phyloP scores from a whole-genome alignment of 768 basidiomycete species.

The Suillus alpinus region DNA sequence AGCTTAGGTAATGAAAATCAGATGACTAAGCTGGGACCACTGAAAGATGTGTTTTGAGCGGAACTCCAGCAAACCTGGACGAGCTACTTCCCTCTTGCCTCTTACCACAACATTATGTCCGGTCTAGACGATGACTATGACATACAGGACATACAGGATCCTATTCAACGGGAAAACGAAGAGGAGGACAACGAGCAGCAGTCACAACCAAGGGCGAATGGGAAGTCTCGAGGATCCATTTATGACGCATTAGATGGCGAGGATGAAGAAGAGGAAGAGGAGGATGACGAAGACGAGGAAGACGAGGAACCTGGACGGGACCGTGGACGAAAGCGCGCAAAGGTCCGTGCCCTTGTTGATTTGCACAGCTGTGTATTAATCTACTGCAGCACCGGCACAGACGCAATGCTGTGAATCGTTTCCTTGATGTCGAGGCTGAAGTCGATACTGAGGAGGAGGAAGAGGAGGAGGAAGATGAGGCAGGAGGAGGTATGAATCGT shows the following conservation, averaged over 20 bases:
- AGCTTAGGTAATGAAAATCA: background rate
- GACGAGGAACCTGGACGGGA: constrained; percentile 51
- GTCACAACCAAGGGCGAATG: constrained; percentile 16
- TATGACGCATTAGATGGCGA: constrained; percentile 38
- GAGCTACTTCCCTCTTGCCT: background rate
- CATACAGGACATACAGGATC: constrained; percentile 27
- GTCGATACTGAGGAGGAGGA: constrained; percentile 98
- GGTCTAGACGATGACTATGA: constrained; percentile 36
- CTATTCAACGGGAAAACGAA: constrained; percentile 32
- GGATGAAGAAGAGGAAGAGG: constrained; percentile 43
- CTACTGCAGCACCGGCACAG: constrained; percentile 59
- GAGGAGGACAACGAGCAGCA: constrained; percentile 39
- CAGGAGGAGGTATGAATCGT: constrained; percentile 44
- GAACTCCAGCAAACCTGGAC: background rate
- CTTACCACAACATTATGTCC: constrained; percentile 34
- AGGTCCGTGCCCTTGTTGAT: constrained; percentile 38
- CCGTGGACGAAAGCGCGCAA: constrained; percentile 56
- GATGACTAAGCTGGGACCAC: background rate
- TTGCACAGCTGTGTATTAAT: constrained; percentile 8
- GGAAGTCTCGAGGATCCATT: constrained; percentile 29
- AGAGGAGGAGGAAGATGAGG: constrained; percentile 82
- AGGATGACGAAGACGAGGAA: constrained; percentile 55
- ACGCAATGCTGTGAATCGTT: constrained; percentile 65
- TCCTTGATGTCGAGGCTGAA: constrained; percentile 94
- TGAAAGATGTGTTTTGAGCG: background rate